Evolutionary conservation across 1,284 basidiomycete genomes (phyloP).

Genomic region (Tilletiopsis washingtonensis): DNA sequence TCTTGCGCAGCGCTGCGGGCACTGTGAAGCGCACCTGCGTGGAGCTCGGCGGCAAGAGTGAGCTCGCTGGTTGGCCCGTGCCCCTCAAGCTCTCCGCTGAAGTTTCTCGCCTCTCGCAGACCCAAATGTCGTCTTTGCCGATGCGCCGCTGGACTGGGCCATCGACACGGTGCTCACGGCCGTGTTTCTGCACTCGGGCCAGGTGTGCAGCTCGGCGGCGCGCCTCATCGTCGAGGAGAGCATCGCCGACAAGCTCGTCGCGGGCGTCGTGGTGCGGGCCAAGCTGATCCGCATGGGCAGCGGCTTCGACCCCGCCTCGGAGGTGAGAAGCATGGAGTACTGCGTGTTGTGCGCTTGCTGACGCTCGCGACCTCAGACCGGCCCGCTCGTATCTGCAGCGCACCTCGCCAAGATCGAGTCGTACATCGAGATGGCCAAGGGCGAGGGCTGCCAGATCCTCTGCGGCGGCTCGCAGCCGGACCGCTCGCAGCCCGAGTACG

Average conservation of each 20-base stretch:
- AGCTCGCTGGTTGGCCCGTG: not conserved
- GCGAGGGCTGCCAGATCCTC: slow-evolving; percentile 37
- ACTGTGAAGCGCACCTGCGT: slow-evolving; percentile 44
- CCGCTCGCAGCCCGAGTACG: slow-evolving; percentile 26
- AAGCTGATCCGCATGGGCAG: slow-evolving; percentile 39
- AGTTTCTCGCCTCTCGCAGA: slow-evolving; percentile 3
- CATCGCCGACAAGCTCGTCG: slow-evolving; percentile 42
- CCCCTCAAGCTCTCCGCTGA: not conserved
- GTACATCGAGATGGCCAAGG: slow-evolving; percentile 29
- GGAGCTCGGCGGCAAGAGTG: slow-evolving; percentile 45
- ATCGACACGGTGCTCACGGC: slow-evolving; percentile 44
- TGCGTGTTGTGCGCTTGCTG: too few species aligned
- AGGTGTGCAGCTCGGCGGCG: slow-evolving; percentile 44
- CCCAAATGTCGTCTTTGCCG: slow-evolving; percentile 45
- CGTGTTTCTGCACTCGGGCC: slow-evolving; percentile 45
- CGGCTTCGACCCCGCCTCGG: slow-evolving; percentile 28
- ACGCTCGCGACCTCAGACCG: too few species aligned
- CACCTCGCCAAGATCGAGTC: slow-evolving; percentile 40
- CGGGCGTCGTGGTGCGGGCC: slow-evolving; percentile 41
- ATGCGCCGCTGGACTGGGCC: slow-evolving; percentile 42
- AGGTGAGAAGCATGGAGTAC: too few species aligned
- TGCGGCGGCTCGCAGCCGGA: slow-evolving; percentile 39
- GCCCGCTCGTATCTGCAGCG: slow-evolving; percentile 40
- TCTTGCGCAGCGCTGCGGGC: slow-evolving; percentile 35
- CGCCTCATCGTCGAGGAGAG: slow-evolving; percentile 44